phyloP scores from a whole-genome alignment of 148 eudicot genomes.

The Rhododendron mucronatum region DNA sequence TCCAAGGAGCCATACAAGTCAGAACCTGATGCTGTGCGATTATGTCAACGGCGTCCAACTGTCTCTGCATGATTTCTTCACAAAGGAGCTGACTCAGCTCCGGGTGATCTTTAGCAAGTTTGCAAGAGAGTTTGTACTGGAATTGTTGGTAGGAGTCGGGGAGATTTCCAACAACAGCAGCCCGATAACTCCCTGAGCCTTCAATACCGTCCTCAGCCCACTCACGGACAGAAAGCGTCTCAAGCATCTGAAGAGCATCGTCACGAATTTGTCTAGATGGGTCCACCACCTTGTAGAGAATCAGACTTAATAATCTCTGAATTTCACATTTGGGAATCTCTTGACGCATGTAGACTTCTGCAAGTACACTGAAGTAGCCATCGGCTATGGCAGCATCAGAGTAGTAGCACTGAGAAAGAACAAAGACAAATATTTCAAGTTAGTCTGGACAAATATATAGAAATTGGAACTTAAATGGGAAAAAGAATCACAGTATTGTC shows the following conservation, averaged over 20 bases:
- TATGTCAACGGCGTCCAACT: conserved; percentile 98
- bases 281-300: conserved; percentile 96
- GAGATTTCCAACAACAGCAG: conserved; percentile 98
- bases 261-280: conserved; percentile 99
- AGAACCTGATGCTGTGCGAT: conserved; percentile 98
- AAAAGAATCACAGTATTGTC: not conserved
- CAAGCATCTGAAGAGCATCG: conserved; percentile 99
- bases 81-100: conserved; percentile 96
- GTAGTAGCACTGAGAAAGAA: conserved; percentile 71
- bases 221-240: conserved; percentile 91
- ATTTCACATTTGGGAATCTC: conserved; percentile 99
- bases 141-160: conserved; percentile 99
- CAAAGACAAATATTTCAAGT: not conserved
- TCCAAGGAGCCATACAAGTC: conserved; percentile 99
- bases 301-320: conserved; percentile 90
- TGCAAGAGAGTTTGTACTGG: conserved; percentile 97
- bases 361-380: conserved; percentile 98
- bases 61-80: conserved; percentile 99
- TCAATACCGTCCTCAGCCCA: conserved; percentile 97
- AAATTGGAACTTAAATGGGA: not conserved
- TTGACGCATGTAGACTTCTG: conserved; percentile 99
- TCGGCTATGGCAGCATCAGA: conserved; percentile 99
- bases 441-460: not conserved
- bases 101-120: conserved; percentile 98
- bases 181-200: conserved; percentile 87